Percentiles rank a stretch among this genome's conserved stretches.
Conservation (phyloP, 2,329 filamentous ascomycete genomes). For the Ophiostoma ips region DNA sequence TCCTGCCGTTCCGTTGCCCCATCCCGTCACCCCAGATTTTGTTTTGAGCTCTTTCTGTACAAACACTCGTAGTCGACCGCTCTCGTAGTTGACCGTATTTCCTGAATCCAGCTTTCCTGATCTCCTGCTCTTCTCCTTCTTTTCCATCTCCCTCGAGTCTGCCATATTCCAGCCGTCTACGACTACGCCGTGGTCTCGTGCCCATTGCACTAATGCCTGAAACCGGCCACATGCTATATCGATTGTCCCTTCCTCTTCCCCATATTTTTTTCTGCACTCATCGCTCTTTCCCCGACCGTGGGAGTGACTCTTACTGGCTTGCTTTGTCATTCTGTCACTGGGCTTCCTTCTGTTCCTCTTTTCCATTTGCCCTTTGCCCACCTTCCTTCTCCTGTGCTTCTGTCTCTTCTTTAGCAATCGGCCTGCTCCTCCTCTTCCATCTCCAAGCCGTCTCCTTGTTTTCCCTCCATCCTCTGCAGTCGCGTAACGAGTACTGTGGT, state of each 20-base stretch:
- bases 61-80: too few relatives aligned
- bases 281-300: slow-evolving; percentile 3
- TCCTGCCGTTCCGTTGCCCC: not conserved
- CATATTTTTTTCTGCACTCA: slow-evolving; percentile 8
- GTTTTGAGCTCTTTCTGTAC: too few relatives aligned
- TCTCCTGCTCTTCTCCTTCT: not conserved
- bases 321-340: slow-evolving; percentile 2
- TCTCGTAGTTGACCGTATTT: too few relatives aligned
- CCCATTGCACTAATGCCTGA: not conserved
- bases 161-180: too few relatives aligned
- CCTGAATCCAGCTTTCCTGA: not conserved
- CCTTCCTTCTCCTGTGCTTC: not conserved
- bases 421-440: not conserved
- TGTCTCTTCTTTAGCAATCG: not conserved
- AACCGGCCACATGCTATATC: slow-evolving; percentile 1
- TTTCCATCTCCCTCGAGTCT: not conserved
- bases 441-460: not conserved
- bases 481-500: not conserved
- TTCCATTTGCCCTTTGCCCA: not conserved
- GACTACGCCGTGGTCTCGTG: not conserved
- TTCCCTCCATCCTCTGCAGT: not conserved
- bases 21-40: not conserved
- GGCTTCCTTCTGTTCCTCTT: slow-evolving; percentile 1
- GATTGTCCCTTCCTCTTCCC: slow-evolving; percentile 6
- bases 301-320: slow-evolving; percentile 3